Base-by-base conservation (phyloP, 139 green algal species). In the Coelastrella sp. region DNA sequence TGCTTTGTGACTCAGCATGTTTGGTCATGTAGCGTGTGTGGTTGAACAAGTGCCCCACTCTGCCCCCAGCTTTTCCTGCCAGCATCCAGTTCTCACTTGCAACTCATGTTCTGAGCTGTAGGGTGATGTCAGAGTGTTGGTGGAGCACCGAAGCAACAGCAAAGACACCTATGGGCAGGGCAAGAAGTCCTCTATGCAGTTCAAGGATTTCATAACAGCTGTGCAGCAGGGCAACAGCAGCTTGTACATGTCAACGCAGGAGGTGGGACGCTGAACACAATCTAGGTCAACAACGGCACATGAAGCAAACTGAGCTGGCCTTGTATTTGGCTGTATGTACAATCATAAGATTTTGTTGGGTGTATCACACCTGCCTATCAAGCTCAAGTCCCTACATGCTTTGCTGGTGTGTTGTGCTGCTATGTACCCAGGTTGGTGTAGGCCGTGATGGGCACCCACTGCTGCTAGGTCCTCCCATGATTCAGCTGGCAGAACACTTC, bases 211-310 rank as follows among this genome's bases (percentile, higher is more conserved):
- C 4, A 45, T 97, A 43, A 23, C 69, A 25, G 51, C 64, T 13
- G 25, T 92, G 60, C 59, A 67, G 21, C 64, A 80, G 2, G 93
- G 92, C 1, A 88, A 96, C 67, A 83, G 79, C 32, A 86, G 34
- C 2, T 71, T 95, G 0, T 98, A 98, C 90, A 79, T 98, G 21
- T 93, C 92, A 1, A 93, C 93, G n/a, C 94, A 96, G 76, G 60
- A 92, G 88, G 90, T 90, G 85, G 5, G 30, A 32, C 40, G 34
- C 11, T 5, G 7, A 15, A 9, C 25, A 66, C 23, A 0, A 40
- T 4, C 74, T 40, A 48, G n/a, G n/a, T n/a, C n/a, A n/a, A n/a
- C n/a, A n/a, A n/a, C n/a, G n/a, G n/a, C n/a, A n/a, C n/a, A n/a
- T n/a, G n/a, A n/a, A n/a, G n/a, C n/a, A n/a, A n/a, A n/a, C n/a